Evolutionary conservation across 768 basidiomycete species (phyloP).

Genomic region (Collybia nuda): DNA sequence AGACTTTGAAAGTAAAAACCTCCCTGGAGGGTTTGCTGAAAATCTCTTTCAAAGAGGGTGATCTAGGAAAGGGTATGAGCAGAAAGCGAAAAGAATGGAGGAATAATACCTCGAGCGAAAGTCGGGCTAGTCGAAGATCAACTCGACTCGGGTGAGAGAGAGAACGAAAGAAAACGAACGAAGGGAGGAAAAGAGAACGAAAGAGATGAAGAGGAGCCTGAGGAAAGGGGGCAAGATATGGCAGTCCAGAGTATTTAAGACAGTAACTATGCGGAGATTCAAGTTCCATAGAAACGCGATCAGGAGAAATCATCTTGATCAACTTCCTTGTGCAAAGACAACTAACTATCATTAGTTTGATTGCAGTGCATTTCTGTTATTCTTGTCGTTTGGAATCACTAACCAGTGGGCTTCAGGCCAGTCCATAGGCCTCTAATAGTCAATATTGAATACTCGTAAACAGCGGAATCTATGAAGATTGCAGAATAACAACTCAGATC

Average conservation of each 20-base stretch:
- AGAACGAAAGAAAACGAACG: slow-evolving; percentile 36
- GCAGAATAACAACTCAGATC: no score
- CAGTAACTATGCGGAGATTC: slow-evolving; percentile 16
- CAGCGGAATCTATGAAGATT: no score
- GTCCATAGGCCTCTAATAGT: no score
- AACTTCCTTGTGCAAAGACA: no score
- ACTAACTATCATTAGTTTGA: no score
- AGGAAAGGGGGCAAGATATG: slow-evolving; percentile 16
- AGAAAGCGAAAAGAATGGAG: background rate
- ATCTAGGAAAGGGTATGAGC: slow-evolving; percentile 34
- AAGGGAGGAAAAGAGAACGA: slow-evolving; percentile 41
- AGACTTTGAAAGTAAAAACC: slow-evolving; percentile 46
- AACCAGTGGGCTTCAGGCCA: no score
- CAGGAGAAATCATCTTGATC: background rate
- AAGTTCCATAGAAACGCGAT: slow-evolving; percentile 35
- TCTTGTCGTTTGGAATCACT: no score
- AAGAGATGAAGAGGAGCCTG: slow-evolving; percentile 19
- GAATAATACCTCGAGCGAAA: slow-evolving; percentile 55
- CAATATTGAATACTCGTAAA: no score
- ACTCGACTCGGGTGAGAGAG: slow-evolving; percentile 57
- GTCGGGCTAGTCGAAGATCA: slow-evolving; percentile 59
- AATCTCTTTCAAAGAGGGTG: slow-evolving; percentile 74
- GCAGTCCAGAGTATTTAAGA: slow-evolving; percentile 21
- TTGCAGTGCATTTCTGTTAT: no score
- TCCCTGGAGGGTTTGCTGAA: slow-evolving; percentile 61